Base-by-base conservation (phyloP, 139 green algal genomes). In the Chlamydomonas applanata region DNA sequence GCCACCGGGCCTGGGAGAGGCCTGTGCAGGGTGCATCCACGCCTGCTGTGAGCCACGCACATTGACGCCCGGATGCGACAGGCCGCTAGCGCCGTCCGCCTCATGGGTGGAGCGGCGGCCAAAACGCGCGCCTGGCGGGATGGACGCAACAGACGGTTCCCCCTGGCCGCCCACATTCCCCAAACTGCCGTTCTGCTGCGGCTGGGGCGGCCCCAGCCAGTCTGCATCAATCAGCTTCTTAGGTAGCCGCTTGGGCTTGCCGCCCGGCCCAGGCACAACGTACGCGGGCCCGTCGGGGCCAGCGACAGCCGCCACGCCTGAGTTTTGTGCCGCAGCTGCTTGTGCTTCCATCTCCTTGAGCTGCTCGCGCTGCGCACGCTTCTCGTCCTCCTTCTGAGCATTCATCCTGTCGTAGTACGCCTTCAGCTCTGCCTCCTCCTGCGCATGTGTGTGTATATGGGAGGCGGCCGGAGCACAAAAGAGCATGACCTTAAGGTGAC, bases 141-240 rank as follows among this genome's bases (percentile, higher is more conserved):
- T 49, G 7, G 40, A 49, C 7, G 40, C 40, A 49, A 49, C 40
- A 19, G 40, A 49, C 7, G 40, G 40, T 49, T 49, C 40, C 7
- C 7, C 40, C n/a, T n/a, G n/a, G n/a, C n/a, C n/a, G n/a, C n/a
- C n/a, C n/a, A n/a, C n/a, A n/a, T n/a, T n/a, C 7, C 40, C 40
- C 11, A 49, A 49, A 7, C 7, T 19, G 7, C 40, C 40, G 40
- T 49, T 49, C 40, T 49, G 40, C 40, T 49, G 40, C 7, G 40
- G 7, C 11, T 7, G 40, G 11, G 40, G 53, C 53, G 62, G 25
- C 19, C 80, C 79, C 32, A 85, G 74, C 79, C 79, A 85, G 4
- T 78, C 74, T 2, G 79, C 79, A 53, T 85, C 79, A 20, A 85
- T 60, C 25, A 85, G 40, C 16, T 70, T 63, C 70, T 81, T 81